Base-by-base conservation (phyloP, 345 rosid genomes). In the Boechera stricta region DNA sequence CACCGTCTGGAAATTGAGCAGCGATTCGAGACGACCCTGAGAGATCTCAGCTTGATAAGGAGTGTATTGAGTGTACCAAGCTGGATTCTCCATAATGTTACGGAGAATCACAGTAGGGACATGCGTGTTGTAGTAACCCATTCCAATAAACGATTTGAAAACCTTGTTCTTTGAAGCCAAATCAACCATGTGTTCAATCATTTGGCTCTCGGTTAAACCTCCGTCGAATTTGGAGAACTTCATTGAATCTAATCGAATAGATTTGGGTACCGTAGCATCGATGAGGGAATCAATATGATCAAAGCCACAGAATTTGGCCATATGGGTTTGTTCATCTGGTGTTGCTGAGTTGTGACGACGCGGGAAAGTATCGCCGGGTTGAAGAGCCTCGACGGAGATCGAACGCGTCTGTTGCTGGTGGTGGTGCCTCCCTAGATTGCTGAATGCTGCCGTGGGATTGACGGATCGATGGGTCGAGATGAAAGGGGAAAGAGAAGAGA, bases 41-140 rank as follows among this genome's bases (percentile, higher is more conserved):
- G 97, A 87, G 69, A 95, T 87, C 94, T 95, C 99, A 24, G 99
- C 98, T 72, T 93, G 99, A 72, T 95, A 95, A 11, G 98, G 99
- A 6, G 99, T 95, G 82, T 95, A 92, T 47, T 95, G 99, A 41
- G 97, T 95, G 61, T 95, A 95, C 99, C 99, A 95, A 74, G 90
- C 99, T 2, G 98, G 97, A 85, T 95, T 95, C 88, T 95, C 98
- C 91, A 91, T 81, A 36, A 93, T 88, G 62, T 95, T 95, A 79
- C 98, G 89, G 83, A 95, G 78, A 81, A 95, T 95, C 65, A 95
- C 99, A 35, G 98, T 86, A 1, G 99, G 98, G 16, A 91, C 97
- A 71, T 83, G 77, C 4, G 98, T 95, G 75, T 87, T 90, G 76
- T 95, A 89, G 74, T 95, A 95, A 2, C 98, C 99, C 99, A 95